Evolutionary conservation across 192 early-diverging fungal genomes (phyloP), one percentile per base, ranked within the genome.

Genomic region (Umbelopsis sp.): DNA sequence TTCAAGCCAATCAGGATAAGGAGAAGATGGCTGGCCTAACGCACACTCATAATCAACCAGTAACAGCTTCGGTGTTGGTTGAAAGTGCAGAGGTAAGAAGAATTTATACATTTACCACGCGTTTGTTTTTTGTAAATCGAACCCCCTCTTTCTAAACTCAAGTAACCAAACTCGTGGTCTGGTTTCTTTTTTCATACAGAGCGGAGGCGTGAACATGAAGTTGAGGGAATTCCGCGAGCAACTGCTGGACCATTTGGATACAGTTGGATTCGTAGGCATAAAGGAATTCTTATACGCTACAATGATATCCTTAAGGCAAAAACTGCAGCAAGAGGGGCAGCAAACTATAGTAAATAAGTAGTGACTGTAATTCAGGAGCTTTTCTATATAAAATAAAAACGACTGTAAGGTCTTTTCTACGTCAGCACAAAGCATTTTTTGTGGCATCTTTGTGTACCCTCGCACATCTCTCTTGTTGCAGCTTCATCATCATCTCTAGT

Each of bases 181-280:
- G 41, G 10, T 52, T 5, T 35, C 30, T 33, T 20, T 25, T 67
- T 66, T 61, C 37, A 41, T 41, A 45, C 16, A 68, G 67, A 77
- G 66, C 5, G 78, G 79, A 18, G 78, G 82, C 2, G 25, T 77
- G 16, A 27, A 67, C 13, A 74, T 81, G n/a, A 52, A 55, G 4
- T 78, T 74, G 71, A 68, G 66, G 16, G 82, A 80, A 5, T 84
- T 76, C 55, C 69, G 82, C 4, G 64, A 81, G 41, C 71, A 74
- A 47, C 81, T 78, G 44, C 65, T 84, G 15, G 75, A 77, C 49
- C 66, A 79, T 50, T 74, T 84, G 1, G 70, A 73, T 16, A 49
- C 50, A 4, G 49, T 46, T 0, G 82, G 82, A 10, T 80, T 79
- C 51, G 49, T 67, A 5, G 82, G 82, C 0, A 64, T 84, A 22